phyloP scores from a whole-genome alignment of 2,329 filamentous ascomycete genomes.

The Hymenoscyphus salicellus region DNA sequence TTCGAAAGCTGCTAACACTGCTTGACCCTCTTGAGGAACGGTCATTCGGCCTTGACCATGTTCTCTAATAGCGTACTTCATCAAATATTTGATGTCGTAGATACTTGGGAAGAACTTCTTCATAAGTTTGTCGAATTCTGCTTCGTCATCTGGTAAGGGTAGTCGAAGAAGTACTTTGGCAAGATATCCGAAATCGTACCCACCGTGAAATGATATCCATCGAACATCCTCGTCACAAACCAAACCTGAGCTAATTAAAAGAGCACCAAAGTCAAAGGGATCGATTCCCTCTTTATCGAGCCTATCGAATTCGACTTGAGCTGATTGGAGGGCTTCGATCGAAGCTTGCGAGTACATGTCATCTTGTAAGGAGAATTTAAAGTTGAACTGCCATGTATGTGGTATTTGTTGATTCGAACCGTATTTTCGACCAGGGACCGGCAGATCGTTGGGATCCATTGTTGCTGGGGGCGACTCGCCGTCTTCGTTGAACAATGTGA shows the following conservation, averaged over 20 bases:
- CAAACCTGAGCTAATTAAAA: constrained; percentile 88
- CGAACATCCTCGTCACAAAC: constrained; percentile 83
- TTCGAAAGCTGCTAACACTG: constrained; percentile 78
- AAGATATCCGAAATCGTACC: constrained; percentile 96
- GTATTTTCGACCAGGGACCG: constrained; percentile 40
- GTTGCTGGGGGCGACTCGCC: constrained; percentile 76
- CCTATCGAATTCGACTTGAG: constrained; percentile 85
- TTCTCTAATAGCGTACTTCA: constrained; percentile 79
- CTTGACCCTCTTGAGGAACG: constrained; percentile 60
- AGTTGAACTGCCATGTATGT: constrained; percentile 99
- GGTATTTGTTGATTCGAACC: constrained; percentile 58
- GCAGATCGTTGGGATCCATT: constrained; percentile 42
- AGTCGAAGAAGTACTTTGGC: constrained; percentile 88
- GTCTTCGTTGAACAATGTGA: constrained; percentile 87
- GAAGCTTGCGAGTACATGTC: constrained; percentile 98
- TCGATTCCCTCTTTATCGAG: constrained; percentile 89
- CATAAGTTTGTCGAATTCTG: constrained; percentile 83
- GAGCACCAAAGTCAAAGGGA: constrained; percentile 79
- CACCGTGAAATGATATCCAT: constrained; percentile 97
- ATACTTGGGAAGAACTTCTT: constrained; percentile 90
- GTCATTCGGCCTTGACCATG: constrained; percentile 62
- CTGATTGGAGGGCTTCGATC: constrained; percentile 83
- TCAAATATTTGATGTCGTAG: constrained; percentile 95
- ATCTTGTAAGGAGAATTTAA: constrained; percentile 87
- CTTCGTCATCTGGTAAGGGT: constrained; percentile 82